Percentiles rank a stretch among this genome's conserved stretches.
Evolutionary conservation across 1,284 basidiomycete genomes (phyloP).

Genomic region (Wallemia mellicola): DNA sequence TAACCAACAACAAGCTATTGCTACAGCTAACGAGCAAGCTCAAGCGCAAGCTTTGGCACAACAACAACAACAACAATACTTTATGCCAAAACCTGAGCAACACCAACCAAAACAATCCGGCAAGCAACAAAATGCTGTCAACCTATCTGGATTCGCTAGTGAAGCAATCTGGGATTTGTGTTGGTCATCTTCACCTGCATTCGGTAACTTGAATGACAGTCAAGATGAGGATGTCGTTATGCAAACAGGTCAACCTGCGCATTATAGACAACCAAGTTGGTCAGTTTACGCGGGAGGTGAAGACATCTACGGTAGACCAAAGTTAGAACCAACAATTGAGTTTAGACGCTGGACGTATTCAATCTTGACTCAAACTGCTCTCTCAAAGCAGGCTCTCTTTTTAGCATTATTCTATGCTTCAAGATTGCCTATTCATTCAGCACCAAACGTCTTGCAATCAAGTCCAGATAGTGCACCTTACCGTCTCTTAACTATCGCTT

Average conservation of each 20-base stretch:
- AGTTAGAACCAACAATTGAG: background rate
- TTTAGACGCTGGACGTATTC: background rate
- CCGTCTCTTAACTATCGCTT: conserved; percentile 34
- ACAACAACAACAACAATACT: background rate
- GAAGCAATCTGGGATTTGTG: background rate
- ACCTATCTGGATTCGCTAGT: background rate
- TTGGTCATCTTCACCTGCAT: background rate
- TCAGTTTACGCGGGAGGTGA: background rate
- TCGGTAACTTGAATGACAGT: background rate
- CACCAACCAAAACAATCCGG: background rate
- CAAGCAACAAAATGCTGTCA: background rate
- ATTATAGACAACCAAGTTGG: background rate
- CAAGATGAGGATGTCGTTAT: too few species aligned
- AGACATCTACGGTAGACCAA: background rate
- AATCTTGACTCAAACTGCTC: conserved; percentile 23
- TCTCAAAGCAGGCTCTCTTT: conserved; percentile 48
- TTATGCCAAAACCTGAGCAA: background rate
- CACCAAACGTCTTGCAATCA: conserved; percentile 19
- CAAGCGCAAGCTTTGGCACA: background rate
- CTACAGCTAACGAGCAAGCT: background rate
- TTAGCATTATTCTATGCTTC: conserved; percentile 55
- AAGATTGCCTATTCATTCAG: conserved; percentile 36
- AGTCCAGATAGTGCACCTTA: conserved; percentile 26
- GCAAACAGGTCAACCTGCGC: background rate
- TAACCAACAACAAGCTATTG: background rate